These are phyloP conservation scores for Colletotrichum caudatum DNA, from an alignment of 2,329 filamentous ascomycete species.

Conservation along the genomic window DNA sequence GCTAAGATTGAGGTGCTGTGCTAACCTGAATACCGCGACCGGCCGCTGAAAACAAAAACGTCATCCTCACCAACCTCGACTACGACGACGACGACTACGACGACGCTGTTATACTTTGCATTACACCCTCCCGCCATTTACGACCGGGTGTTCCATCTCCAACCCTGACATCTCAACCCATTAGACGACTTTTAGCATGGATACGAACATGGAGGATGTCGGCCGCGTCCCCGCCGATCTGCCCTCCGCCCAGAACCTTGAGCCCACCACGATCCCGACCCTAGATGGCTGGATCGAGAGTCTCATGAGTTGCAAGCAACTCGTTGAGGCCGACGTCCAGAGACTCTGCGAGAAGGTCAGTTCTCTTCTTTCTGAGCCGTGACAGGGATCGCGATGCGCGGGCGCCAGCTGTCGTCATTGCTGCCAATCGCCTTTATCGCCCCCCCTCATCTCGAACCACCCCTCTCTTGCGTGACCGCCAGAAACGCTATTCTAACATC, in stretches of 20 bases:
- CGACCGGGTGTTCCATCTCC: constrained; percentile 32
- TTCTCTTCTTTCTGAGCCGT: background rate
- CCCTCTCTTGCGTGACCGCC: constrained; percentile 50
- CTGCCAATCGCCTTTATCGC: constrained; percentile 28
- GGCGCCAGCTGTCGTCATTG: constrained; percentile 17
- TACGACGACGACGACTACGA: constrained; percentile 16
- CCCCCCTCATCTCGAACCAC: constrained; percentile 38
- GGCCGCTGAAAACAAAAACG: constrained; percentile 39
- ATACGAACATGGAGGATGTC: constrained; percentile 99
- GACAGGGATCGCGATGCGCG: constrained; percentile 20
- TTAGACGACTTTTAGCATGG: constrained; percentile 67
- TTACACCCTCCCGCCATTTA: constrained; percentile 38
- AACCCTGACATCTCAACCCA: constrained; percentile 8
- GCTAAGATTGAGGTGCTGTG: constrained; percentile 40
- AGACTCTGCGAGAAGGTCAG: constrained; percentile 96
- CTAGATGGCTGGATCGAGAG: constrained; percentile 99
- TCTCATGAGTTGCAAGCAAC: constrained; percentile 98
- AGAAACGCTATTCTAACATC: constrained; percentile 49
- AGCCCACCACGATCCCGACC: constrained; percentile 90
- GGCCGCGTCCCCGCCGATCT: constrained; percentile 86
- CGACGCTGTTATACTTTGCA: constrained; percentile 35
- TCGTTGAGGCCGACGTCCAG: constrained; percentile 93
- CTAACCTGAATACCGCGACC: constrained; percentile 39
- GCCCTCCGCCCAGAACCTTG: constrained; percentile 73
- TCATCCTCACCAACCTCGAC: constrained; percentile 33